Base-by-base conservation (phyloP, 371 early-diverging fungal genomes). In the Mucor mucedo region DNA sequence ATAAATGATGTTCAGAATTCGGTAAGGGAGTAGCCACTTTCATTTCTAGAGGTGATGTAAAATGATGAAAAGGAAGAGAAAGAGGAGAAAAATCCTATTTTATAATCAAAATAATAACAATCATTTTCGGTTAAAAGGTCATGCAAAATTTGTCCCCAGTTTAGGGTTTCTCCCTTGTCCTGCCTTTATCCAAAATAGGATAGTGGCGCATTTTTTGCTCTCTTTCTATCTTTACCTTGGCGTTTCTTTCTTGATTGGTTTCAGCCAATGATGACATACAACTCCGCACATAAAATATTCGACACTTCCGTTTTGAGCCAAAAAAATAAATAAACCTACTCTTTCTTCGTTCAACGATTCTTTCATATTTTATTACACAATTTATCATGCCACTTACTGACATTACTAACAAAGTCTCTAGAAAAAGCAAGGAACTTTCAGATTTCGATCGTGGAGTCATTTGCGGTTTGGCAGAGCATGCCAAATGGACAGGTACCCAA, bases 11-110 rank as follows among this genome's bases (percentile, higher is more conserved):
- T 8, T 50, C 21, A 29, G 50, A 7, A 30, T 30, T 50, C 16
- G 33, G 33, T 27, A 32, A 47, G 33, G 52, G 9, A 4, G 53
- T 14, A 6, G 59, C 59, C 3, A 50, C 6, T 50, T 59, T 59
- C 59, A 59, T 59, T 6, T 59, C 50, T 32, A 16, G 38, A n/a
- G 21, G 21, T 21, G 21, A 21, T 21, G 53, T 53, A 38, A 38
- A 53, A 38, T 53, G 14, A 38, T 14, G n/a, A 13, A 58, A 66
- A 33, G 57, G 57, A 52, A 52, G 30, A 16, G 58, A 62, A 44
- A 55, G 42, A 57, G 65, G 40, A 41, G 50, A 49, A 47, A 32
- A 7, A 5, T 38, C 47, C 60, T 45, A 47, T 38, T 60, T 54
- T 66, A 41, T 47, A 55, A 55, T 21, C n/a, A 47, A 50, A 32